phyloP scores from a whole-genome alignment of 345 rosid species.

The Arabidopsis arenosa region DNA sequence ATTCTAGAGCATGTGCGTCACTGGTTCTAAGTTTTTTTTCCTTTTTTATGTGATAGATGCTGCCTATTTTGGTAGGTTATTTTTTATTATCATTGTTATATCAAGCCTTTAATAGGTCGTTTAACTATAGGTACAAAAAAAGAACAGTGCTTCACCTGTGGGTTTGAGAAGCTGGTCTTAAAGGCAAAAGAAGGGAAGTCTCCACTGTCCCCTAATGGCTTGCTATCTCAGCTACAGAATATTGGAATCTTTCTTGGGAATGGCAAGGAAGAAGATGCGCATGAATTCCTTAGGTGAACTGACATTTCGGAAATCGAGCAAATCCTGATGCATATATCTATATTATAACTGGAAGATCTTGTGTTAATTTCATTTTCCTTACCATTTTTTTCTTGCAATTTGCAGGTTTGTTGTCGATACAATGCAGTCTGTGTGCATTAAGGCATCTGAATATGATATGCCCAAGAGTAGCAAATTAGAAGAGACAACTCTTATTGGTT shows the following conservation, averaged over 20 bases:
- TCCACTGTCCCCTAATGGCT: constrained; percentile 72
- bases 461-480: constrained; percentile 57
- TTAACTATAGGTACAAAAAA: constrained; percentile 64
- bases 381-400: constrained; percentile 28
- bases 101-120: constrained; percentile 24
- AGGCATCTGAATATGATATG: constrained; percentile 56
- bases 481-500: constrained; percentile 83
- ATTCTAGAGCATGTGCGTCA: constrained; percentile 78
- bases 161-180: constrained; percentile 72
- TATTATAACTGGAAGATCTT: constrained; percentile 13
- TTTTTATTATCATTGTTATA: constrained; percentile 16
- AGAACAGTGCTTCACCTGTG: constrained; percentile 93
- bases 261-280: constrained; percentile 98
- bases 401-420: constrained; percentile 83
- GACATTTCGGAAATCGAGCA: constrained; percentile 17
- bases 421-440: constrained; percentile 90
- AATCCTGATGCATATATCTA: constrained; percentile 22
- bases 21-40: constrained; percentile 23
- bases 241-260: constrained; percentile 78
- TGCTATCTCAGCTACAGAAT: constrained; percentile 71
- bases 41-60: constrained; percentile 19
- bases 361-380: constrained; percentile 1
- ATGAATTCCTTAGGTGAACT: constrained; percentile 89
- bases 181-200: constrained; percentile 77
- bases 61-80: constrained; percentile 24